A percentile compares a stretch with the other conserved stretches of the same genome.
Evolutionary conservation across 2,329 filamentous ascomycete species (phyloP).

Genomic region (Cytospora mali): DNA sequence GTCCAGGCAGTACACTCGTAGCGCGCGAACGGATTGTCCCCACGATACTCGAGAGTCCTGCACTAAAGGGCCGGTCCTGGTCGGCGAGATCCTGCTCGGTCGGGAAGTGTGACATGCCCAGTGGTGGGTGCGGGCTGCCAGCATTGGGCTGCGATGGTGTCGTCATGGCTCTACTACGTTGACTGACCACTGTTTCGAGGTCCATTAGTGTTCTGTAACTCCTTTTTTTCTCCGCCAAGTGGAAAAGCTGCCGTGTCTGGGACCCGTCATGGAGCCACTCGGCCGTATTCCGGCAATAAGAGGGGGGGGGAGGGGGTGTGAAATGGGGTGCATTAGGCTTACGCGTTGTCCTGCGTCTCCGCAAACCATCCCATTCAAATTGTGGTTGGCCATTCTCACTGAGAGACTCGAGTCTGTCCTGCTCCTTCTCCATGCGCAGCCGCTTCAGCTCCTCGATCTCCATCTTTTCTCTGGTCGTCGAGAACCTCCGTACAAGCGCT

Average conservation of each 20-base stretch:
- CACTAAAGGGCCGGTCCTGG: constrained; percentile 51
- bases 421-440: constrained; percentile 75
- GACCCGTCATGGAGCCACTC: neutral
- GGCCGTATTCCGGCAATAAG: neutral
- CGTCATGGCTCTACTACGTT: constrained; percentile 41
- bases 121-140: constrained; percentile 64
- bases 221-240: neutral
- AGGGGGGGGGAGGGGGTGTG: too few species aligned
- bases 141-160: constrained; percentile 34
- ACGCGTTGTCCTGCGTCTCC: constrained; percentile 62
- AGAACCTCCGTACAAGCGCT: constrained; percentile 83
- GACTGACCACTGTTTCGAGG: constrained; percentile 35
- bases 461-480: constrained; percentile 72
- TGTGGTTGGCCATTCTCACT: constrained; percentile 70
- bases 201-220: neutral
- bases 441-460: constrained; percentile 79
- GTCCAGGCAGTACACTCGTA: constrained; percentile 44
- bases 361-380: constrained; percentile 90
- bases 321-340: neutral
- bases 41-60: constrained; percentile 56
- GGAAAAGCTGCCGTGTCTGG: neutral
- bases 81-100: constrained; percentile 64
- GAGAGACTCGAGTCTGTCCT: constrained; percentile 72
- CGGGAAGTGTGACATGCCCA: constrained; percentile 87
- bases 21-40: constrained; percentile 57